Base-by-base conservation (phyloP, 1,284 basidiomycete species). In the Mycosarcoma maydis region DNA sequence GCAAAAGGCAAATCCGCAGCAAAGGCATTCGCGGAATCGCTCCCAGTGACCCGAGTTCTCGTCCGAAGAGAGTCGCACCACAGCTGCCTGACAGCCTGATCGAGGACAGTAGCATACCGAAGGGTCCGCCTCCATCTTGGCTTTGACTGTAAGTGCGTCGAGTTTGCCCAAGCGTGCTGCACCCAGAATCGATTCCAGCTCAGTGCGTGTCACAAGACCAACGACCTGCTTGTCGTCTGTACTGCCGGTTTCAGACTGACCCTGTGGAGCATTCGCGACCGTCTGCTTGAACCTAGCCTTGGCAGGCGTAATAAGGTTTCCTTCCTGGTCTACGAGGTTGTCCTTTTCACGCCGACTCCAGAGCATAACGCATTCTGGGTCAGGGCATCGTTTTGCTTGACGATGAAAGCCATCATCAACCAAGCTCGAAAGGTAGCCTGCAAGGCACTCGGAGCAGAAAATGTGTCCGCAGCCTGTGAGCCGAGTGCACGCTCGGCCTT, bases 91-190 rank as follows among this genome's bases (percentile, higher is more conserved):
- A 30, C 72, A 73, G 23, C 47, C 62, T 2, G 53, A 37, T 3
- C 67, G 55, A 7, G 72, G 72, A 51, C 72, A 73, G 46, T 70
- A 70, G 7, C 59, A 61, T 3, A 69, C 62, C 16, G 60, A 64
- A 3, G 72, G 72, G 33, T 73, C 72, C 7, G 72, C 61, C 26
- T 73, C 72, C 39, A 67, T 45, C 26, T 48, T 52, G 19, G 72
- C 67, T 53, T 71, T 70, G 37, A 53, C 34, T 6, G 53, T 50
- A 16, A 70, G 62, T 34, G 46, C 38, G 34, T 70, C 72, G 20
- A 70, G 46, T 3, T 53, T 51, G 0, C 36, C n/a, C 17, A 73
- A 33, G 5, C 51, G 55, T 5, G 50, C 38, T 8, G 47, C 8
- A 0, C 54, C 60, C 2, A 73, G 55, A 9, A 73, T 58, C 7